Evolutionary conservation across 2,329 filamentous ascomycete genomes (phyloP).

Genomic region (Alternaria rosae): DNA sequence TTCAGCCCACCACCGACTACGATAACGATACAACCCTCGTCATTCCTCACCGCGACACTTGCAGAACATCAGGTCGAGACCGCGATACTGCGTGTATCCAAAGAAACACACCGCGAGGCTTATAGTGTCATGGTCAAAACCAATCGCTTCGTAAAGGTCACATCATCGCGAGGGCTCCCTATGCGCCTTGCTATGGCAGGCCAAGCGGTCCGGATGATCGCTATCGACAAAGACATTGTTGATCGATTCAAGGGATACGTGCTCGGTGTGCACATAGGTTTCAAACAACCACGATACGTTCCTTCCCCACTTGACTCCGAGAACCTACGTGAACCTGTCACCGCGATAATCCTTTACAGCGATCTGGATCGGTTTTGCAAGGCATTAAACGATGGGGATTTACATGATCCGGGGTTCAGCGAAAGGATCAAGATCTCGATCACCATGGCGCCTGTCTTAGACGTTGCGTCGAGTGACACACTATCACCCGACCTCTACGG

Average conservation of each 20-base stretch:
- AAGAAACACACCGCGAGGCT: constrained; percentile 4
- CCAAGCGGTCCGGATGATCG: constrained; percentile 13
- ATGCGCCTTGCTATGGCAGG: constrained; percentile 3
- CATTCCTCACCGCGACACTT: not conserved
- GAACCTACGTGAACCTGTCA: not conserved
- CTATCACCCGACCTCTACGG: not conserved
- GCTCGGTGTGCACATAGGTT: constrained; percentile 15
- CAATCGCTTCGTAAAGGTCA: constrained; percentile 24
- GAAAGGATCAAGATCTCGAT: constrained; percentile 9
- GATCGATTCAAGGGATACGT: constrained; percentile 22
- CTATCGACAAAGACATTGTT: not conserved
- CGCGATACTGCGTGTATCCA: constrained; percentile 1
- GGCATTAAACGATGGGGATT: constrained; percentile 14
- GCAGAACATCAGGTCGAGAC: not conserved
- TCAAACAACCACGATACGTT: not conserved
- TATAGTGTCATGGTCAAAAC: constrained; percentile 23
- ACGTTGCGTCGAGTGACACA: not conserved
- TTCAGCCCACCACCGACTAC: not conserved
- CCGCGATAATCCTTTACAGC: constrained; percentile 18
- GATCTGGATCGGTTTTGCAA: constrained; percentile 20
- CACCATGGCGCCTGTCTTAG: constrained; percentile 10
- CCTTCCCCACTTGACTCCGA: not conserved
- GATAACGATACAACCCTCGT: not conserved
- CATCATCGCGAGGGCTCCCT: constrained; percentile 8
- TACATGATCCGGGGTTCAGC: constrained; percentile 8